Evolutionary conservation across 1,284 basidiomycete species (phyloP).

Genomic region (Blastosporella zonata): DNA sequence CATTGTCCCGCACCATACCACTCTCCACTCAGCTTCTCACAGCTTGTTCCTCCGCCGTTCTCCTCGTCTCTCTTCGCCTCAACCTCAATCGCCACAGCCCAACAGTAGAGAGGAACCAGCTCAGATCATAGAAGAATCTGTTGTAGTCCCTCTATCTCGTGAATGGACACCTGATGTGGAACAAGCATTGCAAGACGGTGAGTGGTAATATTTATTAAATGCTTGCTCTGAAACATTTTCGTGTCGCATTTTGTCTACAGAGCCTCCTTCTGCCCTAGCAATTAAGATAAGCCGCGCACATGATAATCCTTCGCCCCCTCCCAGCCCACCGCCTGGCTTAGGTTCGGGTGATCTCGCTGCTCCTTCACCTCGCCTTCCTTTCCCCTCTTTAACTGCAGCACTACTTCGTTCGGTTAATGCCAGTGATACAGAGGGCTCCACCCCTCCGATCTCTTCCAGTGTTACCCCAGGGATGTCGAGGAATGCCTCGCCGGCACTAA

Average conservation of each 20-base stretch:
- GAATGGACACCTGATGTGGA: slow-evolving; percentile 46
- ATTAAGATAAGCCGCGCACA: slow-evolving; percentile 62
- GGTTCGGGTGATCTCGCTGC: slow-evolving; percentile 19
- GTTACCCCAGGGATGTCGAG: slow-evolving; percentile 7
- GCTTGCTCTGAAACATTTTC: slow-evolving; percentile 3
- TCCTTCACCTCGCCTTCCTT: slow-evolving; percentile 3
- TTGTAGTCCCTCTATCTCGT: slow-evolving; percentile 26
- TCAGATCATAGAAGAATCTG: slow-evolving; percentile 24
- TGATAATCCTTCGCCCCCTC: slow-evolving; percentile 75
- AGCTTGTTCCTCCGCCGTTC: slow-evolving; percentile 48
- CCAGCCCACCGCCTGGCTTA: slow-evolving; percentile 33
- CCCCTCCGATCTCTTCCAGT: slow-evolving; percentile 15
- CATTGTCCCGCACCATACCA: slow-evolving; percentile 28
- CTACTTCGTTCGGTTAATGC: neutral
- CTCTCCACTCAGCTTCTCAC: slow-evolving; percentile 25
- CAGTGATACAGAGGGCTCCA: slow-evolving; percentile 14
- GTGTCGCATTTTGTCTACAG: slow-evolving; percentile 30
- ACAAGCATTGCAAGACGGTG: slow-evolving; percentile 41
- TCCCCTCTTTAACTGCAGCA: slow-evolving; percentile 1
- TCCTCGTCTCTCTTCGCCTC: slow-evolving; percentile 42
- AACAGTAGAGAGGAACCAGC: slow-evolving; percentile 13
- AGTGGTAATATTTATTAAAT: slow-evolving; percentile 25
- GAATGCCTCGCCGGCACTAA: slow-evolving; percentile 20
- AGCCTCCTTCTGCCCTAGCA: slow-evolving; percentile 65
- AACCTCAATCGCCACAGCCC: slow-evolving; percentile 26